These are phyloP conservation scores for Lactuca sativa DNA, from an alignment of 129 eudicot species.

Conservation along the genomic window DNA sequence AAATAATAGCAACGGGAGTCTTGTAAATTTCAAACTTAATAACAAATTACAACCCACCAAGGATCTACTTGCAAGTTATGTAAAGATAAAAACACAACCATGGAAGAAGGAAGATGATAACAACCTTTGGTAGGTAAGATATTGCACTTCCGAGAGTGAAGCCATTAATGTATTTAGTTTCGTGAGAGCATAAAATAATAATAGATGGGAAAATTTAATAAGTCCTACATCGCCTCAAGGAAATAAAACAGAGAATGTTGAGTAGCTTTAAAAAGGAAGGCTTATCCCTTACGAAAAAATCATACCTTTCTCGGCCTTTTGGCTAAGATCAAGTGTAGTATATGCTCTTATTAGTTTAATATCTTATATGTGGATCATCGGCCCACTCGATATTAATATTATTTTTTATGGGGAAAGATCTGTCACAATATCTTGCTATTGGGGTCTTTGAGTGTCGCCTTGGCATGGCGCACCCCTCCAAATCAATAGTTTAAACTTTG, in stretches of 20 bases:
- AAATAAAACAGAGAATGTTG: background rate
- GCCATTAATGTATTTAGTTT: too few relatives aligned
- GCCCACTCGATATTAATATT: background rate
- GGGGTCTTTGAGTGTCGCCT: background rate
- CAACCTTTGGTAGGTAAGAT: too few relatives aligned
- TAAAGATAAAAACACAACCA: too few relatives aligned
- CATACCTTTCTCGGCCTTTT: constrained; percentile 84
- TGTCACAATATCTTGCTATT: background rate
- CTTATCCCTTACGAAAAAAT: background rate
- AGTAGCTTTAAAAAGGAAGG: background rate
- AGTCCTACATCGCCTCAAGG: constrained; percentile 2
- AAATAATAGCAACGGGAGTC: too few relatives aligned
- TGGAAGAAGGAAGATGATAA: too few relatives aligned
- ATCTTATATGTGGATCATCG: background rate
- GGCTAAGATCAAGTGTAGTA: constrained; percentile 82
- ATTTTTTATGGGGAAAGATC: background rate
- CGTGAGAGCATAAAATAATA: too few relatives aligned
- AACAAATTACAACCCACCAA: too few relatives aligned
- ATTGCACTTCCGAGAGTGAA: too few relatives aligned
- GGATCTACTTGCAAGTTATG: too few relatives aligned
- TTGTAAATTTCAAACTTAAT: too few relatives aligned
- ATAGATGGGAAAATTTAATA: background rate
- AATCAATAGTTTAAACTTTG: too few relatives aligned
- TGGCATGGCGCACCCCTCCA: too few relatives aligned
- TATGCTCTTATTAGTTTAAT: constrained; percentile 47